Evolutionary conservation across 2,329 filamentous ascomycete species (phyloP), one percentile per base, ranked within the genome.

Genomic region (Penicillium italicum): DNA sequence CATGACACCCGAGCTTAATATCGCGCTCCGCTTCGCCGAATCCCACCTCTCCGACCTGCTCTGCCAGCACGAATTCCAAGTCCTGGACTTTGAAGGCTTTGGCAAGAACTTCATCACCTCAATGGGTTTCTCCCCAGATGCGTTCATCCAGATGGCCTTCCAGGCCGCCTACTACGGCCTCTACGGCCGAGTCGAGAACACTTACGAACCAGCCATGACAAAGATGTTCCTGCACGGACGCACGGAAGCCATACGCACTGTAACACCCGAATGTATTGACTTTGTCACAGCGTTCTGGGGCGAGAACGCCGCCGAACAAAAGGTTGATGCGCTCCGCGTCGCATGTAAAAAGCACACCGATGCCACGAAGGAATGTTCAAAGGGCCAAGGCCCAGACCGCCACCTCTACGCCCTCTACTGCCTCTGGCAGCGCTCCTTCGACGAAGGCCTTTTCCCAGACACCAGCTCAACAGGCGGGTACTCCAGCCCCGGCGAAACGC

Each of bases 81-180:
- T 91, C 12, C 81, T 97, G 5, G 93, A 97, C 64, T 97, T 97
- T 65, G 77, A 79, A 46, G 85, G 87, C 24, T 99, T 96, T 66
- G 94, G 94, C 62, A 97, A 97, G 80, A 96, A 94, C 74, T 97
- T 97, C 70, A 97, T 99, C 74, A 97, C 91, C 0, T 91, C 89
- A 0, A 95, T 95, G 87, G 93, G 93, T 8, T 95, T 97, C 75
- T 97, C 93, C 0, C 93, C 94, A 0, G 94, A 97, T 71, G 94
- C 94, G 0, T 99, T 96, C 70, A 90, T 99, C 20, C 94, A 99
- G 74, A 97, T 99, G 93, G 94, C 94, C 0, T 97, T 97, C 77
- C 94, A 99, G 73, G 93, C 93, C 5, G 93, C 94, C 1, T 97
- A 99, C 78, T 99, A 97, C 68, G 94, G 94, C 2, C 82, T 99